Evolutionary conservation across 345 rosid genomes (phyloP), one percentile per base, ranked within the genome.

Genomic region (Eucalyptus coolabah): DNA sequence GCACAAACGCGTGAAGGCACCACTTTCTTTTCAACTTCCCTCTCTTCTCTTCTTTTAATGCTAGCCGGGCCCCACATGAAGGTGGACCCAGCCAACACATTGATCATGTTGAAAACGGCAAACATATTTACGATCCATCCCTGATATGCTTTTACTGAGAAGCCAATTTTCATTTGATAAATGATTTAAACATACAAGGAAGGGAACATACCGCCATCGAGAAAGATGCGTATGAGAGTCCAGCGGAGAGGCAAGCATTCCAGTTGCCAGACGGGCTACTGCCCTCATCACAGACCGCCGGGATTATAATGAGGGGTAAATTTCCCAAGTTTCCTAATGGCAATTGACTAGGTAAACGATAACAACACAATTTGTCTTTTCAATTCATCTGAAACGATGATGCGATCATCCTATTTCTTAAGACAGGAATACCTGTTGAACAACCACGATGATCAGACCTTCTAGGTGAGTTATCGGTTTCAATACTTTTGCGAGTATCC

Each of bases 161-260:
- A 77, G 8, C 83, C 83, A 77, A 21, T 77, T 72, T 37, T 21
- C 15, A 19, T 37, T 21, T 77, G 47, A 72, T 1, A 72, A 72
- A 37, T 72, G 82, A 37, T 37, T 72, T 37, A 72, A 37, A 72
- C 83, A 72, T 37, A 10, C 45, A 21, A 72, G 83, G 28, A 72
- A 37, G 83, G 83, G 45, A 28, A 8, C 30, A 86, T 95, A 97
- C 97, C 93, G 99, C 99, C 99, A 96, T 96, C 65, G 98, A 96
- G 93, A 97, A 95, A 87, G 99, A 97, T 1, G 98, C 98, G 23
- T 96, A 97, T 4, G 99, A 96, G 80, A 98, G 94, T 17, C 98
- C 98, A 1, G 91, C 89, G 34, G 96, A 81, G 86, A 88, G 88
- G 93, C 99, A 97, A 56, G 91, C 91, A 49, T 86, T 91, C 8